These are phyloP conservation scores for Solanum piurae DNA, from an alignment of 257 asterid genomes.

Conservation along the genomic window DNA sequence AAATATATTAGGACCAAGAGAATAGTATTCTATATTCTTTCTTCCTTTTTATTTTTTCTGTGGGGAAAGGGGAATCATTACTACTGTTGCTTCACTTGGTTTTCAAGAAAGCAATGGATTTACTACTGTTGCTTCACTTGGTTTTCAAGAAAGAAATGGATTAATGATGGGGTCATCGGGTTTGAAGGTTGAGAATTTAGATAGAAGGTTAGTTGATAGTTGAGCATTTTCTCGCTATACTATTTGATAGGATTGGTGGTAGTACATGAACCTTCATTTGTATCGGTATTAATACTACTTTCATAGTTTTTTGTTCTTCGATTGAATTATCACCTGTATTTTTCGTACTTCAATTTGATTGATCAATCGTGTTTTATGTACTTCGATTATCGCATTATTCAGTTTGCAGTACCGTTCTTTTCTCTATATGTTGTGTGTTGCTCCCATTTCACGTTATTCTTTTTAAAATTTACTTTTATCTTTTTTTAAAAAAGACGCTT, in stretches of 20 bases:
- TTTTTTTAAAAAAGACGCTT: background rate
- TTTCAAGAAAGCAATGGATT: background rate
- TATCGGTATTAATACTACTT: fast-evolving
- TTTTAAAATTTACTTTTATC: background rate
- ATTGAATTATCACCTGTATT: background rate
- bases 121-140: background rate
- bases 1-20: background rate
- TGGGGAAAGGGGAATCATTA: background rate
- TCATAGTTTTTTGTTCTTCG: background rate
- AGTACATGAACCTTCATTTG: background rate
- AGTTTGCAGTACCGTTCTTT: background rate
- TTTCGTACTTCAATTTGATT: too few species aligned
- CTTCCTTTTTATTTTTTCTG: background rate
- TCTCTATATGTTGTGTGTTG: background rate
- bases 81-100: background rate
- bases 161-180: background rate
- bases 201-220: background rate
- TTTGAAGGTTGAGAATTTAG: background rate
- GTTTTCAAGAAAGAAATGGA: background rate
- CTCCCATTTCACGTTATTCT: background rate
- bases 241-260: background rate
- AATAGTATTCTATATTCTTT: background rate
- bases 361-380: too few species aligned
- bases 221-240: background rate
- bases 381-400: too few species aligned